phyloP scores from a whole-genome alignment of 495 filamentous ascomycete species.

The Neurospora sp. region DNA sequence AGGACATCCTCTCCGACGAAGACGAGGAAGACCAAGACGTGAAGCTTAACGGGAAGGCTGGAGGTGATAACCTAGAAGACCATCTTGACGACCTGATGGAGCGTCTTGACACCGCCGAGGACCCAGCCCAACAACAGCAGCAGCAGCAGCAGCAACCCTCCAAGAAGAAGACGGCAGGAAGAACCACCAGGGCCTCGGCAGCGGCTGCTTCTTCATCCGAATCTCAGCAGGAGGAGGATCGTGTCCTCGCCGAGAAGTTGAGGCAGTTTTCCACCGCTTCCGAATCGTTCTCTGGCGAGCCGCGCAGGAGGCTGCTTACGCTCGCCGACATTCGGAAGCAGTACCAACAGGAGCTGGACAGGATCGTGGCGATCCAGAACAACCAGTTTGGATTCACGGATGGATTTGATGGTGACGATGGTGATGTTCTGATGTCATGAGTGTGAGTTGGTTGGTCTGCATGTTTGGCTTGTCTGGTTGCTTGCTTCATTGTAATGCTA shows the following conservation, averaged over 20 bases:
- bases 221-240: neutral
- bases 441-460: neutral
- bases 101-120: slow-evolving; percentile 7
- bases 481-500: neutral
- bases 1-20: slow-evolving; percentile 26
- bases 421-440: neutral
- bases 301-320: slow-evolving; percentile 57
- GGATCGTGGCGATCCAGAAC: slow-evolving; percentile 51
- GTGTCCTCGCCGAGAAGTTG: slow-evolving; percentile 1
- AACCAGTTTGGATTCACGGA: slow-evolving; percentile 44
- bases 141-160: neutral
- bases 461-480: neutral
- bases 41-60: neutral
- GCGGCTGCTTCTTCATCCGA: slow-evolving; percentile 11
- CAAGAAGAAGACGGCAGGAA: slow-evolving; percentile 22
- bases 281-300: slow-evolving; percentile 1
- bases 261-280: neutral
- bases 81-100: slow-evolving; percentile 15
- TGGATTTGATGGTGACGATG: neutral
- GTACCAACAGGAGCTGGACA: slow-evolving; percentile 81
- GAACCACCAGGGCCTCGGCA: slow-evolving; percentile 1
- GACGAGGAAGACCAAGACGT: slow-evolving; percentile 27
- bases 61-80: slow-evolving; percentile 16
- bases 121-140: neutral
- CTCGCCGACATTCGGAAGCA: slow-evolving; percentile 73